Percentiles rank a stretch among this genome's conserved stretches.
Evolutionary conservation across 129 eudicot genomes (phyloP).

Genomic region (Sambucus nigra): DNA sequence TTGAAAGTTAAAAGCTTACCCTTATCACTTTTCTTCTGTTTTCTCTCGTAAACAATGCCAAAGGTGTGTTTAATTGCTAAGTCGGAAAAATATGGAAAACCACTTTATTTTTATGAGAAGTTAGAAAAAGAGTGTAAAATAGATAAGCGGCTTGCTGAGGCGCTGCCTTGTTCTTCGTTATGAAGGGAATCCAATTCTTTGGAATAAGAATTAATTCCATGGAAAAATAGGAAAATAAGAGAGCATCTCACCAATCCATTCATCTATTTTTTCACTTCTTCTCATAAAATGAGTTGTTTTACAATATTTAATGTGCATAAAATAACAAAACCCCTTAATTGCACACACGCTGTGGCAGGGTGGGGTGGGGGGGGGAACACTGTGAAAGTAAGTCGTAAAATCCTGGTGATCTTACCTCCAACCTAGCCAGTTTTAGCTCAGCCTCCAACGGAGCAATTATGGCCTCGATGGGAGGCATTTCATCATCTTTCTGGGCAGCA

Average conservation of each 20-base stretch:
- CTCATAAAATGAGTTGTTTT: too few species aligned
- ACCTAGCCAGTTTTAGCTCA: slow-evolving; percentile 67
- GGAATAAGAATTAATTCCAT: neutral
- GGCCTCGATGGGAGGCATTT: slow-evolving; percentile 92
- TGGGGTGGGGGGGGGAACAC: neutral
- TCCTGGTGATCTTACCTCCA: slow-evolving; percentile 43
- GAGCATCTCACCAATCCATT: too few species aligned
- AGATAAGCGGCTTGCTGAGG: neutral
- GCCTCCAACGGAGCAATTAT: slow-evolving; percentile 87
- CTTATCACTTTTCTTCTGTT: neutral
- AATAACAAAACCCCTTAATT: too few species aligned
- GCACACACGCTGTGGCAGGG: neutral
- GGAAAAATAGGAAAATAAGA: neutral
- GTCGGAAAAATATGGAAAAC: too few species aligned
- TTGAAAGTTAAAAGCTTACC: neutral
- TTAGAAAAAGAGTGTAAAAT: too few species aligned
- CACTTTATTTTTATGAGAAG: too few species aligned
- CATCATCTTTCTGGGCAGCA: slow-evolving; percentile 86
- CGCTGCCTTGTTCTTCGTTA: too few species aligned
- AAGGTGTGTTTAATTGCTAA: too few species aligned
- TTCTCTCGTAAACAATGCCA: neutral
- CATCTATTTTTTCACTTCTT: too few species aligned
- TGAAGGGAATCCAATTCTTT: neutral
- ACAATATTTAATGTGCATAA: too few species aligned
- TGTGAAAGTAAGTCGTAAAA: neutral